Base-by-base conservation (phyloP, 176 grass and related monocot species). In the Alloteropsis semialata region DNA sequence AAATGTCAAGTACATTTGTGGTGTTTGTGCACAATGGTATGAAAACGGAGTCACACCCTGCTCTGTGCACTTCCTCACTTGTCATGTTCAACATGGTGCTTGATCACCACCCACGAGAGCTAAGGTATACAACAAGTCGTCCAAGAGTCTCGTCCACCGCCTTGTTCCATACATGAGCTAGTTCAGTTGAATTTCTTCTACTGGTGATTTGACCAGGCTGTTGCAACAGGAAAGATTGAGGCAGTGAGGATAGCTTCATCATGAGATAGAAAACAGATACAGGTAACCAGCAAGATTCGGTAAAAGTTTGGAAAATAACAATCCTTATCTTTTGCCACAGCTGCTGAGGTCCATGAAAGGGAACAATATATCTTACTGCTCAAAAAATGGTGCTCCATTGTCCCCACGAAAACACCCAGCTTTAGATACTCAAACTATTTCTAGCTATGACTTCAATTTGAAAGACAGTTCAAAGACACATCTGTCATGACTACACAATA, bases 31-130 rank as follows among this genome's bases (percentile, higher is more conserved):
- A 83, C 58, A 78, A 74, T 38, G 44, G 37, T 8, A 5, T 37
- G 10, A 79, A 25, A 30, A 2, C 1, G n/a, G n/a, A 83, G 36
- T 8, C 37, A 2, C 43, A 45, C 11, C 43, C 41, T 43, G 3
- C 21, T 22, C 39, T 67, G 33, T 8, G 38, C 27, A 33, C 50
- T 85, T 76, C 28, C 24, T 56, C 49, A 34, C 1, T 76, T 82
- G 49, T 29, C 70, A 39, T 46, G 63, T 59, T 28, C 71, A 61
- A 61, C 2, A 76, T 25, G 19, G 21, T 60, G 66, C 65, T 86
- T 32, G 79, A 79, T 83, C 77, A 90, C 88, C 88, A 90, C 44
- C 84, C 88, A 74, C 80, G 88, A 53, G 88, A 90, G 84, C 88
- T 90, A 58, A 90, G 84, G 69, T 87, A 90, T 41, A 78, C 79